A percentile compares a stretch with the other conserved stretches of the same genome.
Evolutionary conservation across 495 filamentous ascomycete species (phyloP).

Genomic region (Ascodesmis nigricans): DNA sequence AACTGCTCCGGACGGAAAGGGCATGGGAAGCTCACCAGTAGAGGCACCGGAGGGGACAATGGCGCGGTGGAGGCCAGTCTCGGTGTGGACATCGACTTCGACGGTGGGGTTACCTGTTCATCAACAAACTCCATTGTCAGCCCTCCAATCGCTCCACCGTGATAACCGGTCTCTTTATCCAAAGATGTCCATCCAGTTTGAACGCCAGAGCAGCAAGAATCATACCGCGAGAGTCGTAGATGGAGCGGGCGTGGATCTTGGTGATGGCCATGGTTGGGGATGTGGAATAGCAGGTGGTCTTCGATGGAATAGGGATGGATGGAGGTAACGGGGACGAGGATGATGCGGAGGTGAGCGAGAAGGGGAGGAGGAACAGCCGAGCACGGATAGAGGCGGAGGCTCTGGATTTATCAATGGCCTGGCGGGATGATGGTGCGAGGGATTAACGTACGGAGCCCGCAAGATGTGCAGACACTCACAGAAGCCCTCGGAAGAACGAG

Average conservation of each 20-base stretch:
- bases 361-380: constrained; percentile 1
- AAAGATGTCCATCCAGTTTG: constrained; percentile 21
- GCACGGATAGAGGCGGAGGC: too few relatives aligned
- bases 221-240: constrained; percentile 97
- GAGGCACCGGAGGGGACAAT: constrained; percentile 98
- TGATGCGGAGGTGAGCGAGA: constrained; percentile 2
- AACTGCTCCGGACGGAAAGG: too few relatives aligned
- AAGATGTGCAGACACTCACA: too few relatives aligned
- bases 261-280: constrained; percentile 75
- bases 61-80: constrained; percentile 83
- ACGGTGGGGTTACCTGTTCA: constrained; percentile 22
- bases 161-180: constrained; percentile 42
- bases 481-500: too few relatives aligned
- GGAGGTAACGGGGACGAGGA: constrained; percentile 7
- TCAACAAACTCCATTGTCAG: too few relatives aligned
- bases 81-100: constrained; percentile 87
- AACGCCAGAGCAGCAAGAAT: background rate
- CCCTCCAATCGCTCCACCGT: background rate
- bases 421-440: too few relatives aligned
- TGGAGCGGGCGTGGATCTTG: constrained; percentile 93
- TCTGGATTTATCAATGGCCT: too few relatives aligned
- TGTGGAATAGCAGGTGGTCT: constrained; percentile 1
- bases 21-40: constrained; percentile 42
- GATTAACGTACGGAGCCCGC: too few relatives aligned
- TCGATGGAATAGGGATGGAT: constrained; percentile 8